Base-by-base conservation (phyloP, 495 filamentous ascomycete genomes). In the Hypomontagnella submonticulosa region DNA sequence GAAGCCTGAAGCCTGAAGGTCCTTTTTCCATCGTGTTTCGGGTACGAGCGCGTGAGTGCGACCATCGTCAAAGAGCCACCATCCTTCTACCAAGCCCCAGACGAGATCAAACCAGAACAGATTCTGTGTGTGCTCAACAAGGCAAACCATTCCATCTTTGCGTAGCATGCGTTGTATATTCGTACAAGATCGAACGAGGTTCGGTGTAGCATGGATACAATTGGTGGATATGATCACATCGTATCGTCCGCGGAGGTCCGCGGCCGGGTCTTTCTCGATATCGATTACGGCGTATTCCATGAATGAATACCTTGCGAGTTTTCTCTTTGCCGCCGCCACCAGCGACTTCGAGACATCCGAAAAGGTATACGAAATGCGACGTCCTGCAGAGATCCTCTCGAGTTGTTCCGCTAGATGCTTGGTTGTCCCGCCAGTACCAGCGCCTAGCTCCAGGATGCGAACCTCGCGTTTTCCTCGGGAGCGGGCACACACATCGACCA, bases 31-130 rank as follows among this genome's bases (percentile, higher is more conserved):
- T 0, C 48, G 48, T 7, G 50, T 20, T 12, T 72, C 67, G 9
- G 70, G 60, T 3, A 73, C 71, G 6, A 85, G 63, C 0, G 82
- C 79, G 61, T 85, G 77, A 0, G 50, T 66, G 0, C 81, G 78
- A 4, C 78, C 79, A 47, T 85, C 80, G 12, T 79, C 73, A 18
- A 80, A 80, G 0, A 81, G 69, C 83, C 84, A 85, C 84, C 84
- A 85, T 4, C 83, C 83, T 16, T 83, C 80, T 0, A 85, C 74
- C 9, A 83, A 64, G 4, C 82, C 82, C 52, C 78, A 84, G 10
- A 81, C 74, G 4, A 86, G 40, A 53, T 86, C 82, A 27, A 80
- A 73, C 67, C 77, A 81, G 59, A 72, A 74, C 0, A 77, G 5
- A 5, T 65, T 72, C 10, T 62, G 57, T 0, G 79, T 84, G 16